Evolutionary conservation across 1,139 yeast genomes (phyloP).

Genomic region (Magnusiomyces tetraspermus): DNA sequence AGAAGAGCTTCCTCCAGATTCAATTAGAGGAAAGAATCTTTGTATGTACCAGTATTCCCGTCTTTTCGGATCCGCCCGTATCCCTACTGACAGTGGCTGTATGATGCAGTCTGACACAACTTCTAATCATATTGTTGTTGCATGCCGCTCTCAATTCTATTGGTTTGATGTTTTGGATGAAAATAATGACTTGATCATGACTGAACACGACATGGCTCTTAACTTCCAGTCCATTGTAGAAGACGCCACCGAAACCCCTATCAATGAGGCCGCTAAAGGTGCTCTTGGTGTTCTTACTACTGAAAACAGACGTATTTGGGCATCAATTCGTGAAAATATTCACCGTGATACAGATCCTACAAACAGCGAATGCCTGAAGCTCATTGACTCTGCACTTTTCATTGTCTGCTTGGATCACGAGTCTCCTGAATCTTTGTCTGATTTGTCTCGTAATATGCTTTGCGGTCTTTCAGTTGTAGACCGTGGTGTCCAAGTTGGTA

Average conservation of each 20-base stretch:
- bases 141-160: conserved; percentile 79
- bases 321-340: conserved; percentile 50
- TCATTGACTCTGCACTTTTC: conserved; percentile 73
- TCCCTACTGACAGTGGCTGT: conserved; percentile 74
- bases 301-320: conserved; percentile 82
- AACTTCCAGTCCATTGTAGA: conserved; percentile 67
- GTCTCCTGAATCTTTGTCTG: conserved; percentile 54
- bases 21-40: conserved; percentile 50
- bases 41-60: conserved; percentile 88
- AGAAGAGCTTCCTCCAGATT: conserved; percentile 67
- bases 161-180: conserved; percentile 87
- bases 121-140: conserved; percentile 73
- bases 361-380: conserved; percentile 61
- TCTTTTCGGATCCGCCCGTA: conserved; percentile 76
- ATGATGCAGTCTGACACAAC: conserved; percentile 70
- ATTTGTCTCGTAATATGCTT: conserved; percentile 70
- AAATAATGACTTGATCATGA: conserved; percentile 55
- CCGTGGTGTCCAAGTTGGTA: conserved; percentile 83
- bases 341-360: conserved; percentile 22
- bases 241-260: conserved; percentile 55
- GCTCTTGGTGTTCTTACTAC: conserved; percentile 86
- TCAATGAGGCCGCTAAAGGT: conserved; percentile 62
- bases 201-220: conserved; percentile 64
- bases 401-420: conserved; percentile 76
- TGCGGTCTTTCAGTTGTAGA: conserved; percentile 76